phyloP scores from a whole-genome alignment of 805 yeast genomes.

The Candida multigemmis region DNA sequence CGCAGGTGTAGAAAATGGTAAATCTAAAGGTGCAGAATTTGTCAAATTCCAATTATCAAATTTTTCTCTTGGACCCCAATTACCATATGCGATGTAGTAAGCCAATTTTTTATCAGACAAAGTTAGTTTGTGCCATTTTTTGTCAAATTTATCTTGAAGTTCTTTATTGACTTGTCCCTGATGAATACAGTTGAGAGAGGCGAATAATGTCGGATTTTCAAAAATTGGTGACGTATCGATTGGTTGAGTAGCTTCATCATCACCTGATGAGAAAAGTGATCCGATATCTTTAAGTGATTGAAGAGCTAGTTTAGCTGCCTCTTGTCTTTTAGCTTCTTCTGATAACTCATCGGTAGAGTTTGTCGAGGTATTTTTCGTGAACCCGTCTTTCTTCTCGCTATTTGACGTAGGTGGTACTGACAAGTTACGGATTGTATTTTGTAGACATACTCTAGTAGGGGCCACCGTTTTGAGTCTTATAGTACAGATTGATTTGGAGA shows the following conservation, averaged over 20 bases:
- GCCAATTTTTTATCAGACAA: slow-evolving; percentile 44
- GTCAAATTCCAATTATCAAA: slow-evolving; percentile 37
- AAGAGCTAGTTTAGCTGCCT: slow-evolving; percentile 30
- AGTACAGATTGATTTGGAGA: too few relatives aligned
- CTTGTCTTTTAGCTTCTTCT: slow-evolving; percentile 10
- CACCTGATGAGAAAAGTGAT: slow-evolving; percentile 27
- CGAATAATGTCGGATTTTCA: slow-evolving; percentile 26
- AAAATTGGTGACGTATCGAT: slow-evolving; percentile 37
- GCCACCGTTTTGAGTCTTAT: too few relatives aligned
- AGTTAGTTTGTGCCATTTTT: slow-evolving; percentile 47
- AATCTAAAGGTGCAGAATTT: slow-evolving; percentile 42
- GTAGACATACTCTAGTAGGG: too few relatives aligned
- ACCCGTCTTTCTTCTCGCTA: too few relatives aligned
- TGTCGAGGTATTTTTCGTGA: too few relatives aligned
- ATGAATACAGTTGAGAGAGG: slow-evolving; percentile 32
- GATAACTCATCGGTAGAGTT: too few relatives aligned
- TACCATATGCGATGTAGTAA: slow-evolving; percentile 58
- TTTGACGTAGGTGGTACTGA: too few relatives aligned
- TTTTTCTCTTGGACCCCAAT: slow-evolving; percentile 61
- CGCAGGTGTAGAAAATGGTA: slow-evolving; percentile 44
- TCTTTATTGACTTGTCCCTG: slow-evolving; percentile 52
- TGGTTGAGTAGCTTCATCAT: slow-evolving; percentile 34
- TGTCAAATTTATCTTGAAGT: slow-evolving; percentile 38
- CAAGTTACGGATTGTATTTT: too few relatives aligned
- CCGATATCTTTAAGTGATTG: slow-evolving; percentile 33